Base-by-base conservation (phyloP, 1,139 yeast genomes). In the Hemisphaericaspora subhashii region DNA sequence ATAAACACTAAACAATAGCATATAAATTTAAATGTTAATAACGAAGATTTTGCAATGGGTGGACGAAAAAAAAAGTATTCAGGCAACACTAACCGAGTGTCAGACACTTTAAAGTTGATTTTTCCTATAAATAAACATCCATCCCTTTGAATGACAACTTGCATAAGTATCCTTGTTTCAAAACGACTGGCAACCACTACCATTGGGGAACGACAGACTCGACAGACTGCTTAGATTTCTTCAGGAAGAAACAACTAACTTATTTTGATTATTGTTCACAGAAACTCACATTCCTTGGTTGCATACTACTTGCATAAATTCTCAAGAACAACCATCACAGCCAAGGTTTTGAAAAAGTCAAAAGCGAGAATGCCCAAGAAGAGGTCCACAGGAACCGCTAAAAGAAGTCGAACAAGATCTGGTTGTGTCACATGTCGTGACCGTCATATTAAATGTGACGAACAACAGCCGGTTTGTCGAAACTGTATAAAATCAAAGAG, bases 391-490 rank as follows among this genome's bases (percentile, higher is more conserved):
- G 44, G 51, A 29, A 42, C 49, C 14, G 51, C 57, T 25, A 64
- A 64, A 38, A 50, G 64, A 43, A 60, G 64, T 39, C 53, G 73
- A 51, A 68, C 76, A 9, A 57, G 77, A 39, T 68, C 74, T 8
- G 77, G 77, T 9, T 71, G 77, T 49, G 57, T 69, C 37, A 71
- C 77, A 10, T 71, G 77, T 51, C 64, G 77, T 33, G 77, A 71
- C 45, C 57, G 77, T 37, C 77, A 71, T 50, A 68, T 71, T 66
- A 71, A 71, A 51, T 71, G 77, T 52, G 77, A 71, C 46, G 77
- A 71, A 50, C 72, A 65, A 43, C 63, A 59, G 36, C 77, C 77
- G 1, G 72, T 70, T 20, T 71, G 77, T 50, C 63, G 63, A 33
- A 71, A 71, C 49, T 71, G 77, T 47, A 57, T 68, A 36, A 68